phyloP scores from a whole-genome alignment of 768 basidiomycete species.

The Dentipellis sp. region DNA sequence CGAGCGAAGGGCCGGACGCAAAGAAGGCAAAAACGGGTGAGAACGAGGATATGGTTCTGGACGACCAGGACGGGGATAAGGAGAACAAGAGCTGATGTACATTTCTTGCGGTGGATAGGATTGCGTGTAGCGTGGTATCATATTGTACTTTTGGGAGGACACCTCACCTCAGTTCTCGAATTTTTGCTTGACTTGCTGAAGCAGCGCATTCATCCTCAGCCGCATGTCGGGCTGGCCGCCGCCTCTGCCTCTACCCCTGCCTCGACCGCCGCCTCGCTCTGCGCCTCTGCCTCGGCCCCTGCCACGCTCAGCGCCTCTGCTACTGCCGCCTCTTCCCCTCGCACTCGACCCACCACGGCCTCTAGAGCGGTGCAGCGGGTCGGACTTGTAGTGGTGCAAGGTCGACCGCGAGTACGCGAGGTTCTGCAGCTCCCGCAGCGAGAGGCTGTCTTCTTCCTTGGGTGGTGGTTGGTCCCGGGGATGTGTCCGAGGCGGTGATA shows the following conservation, averaged over 20 bases:
- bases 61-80: slow-evolving; percentile 40
- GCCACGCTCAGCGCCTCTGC: background rate
- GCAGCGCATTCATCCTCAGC: slow-evolving; percentile 75
- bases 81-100: slow-evolving; percentile 34
- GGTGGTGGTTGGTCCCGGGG: background rate
- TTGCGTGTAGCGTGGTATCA: background rate
- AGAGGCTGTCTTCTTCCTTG: slow-evolving; percentile 13
- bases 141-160: background rate
- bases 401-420: slow-evolving; percentile 53
- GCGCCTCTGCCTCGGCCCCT: slow-evolving; percentile 10
- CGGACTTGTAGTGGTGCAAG: slow-evolving; percentile 48
- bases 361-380: slow-evolving; percentile 26
- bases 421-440: slow-evolving; percentile 51
- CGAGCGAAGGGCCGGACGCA: slow-evolving; percentile 6
- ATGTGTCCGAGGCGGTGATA: background rate
- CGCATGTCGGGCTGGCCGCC: slow-evolving; percentile 69
- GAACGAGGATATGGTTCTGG: slow-evolving; percentile 5
- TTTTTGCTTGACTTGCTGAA: slow-evolving; percentile 77
- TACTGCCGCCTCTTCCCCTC: slow-evolving; percentile 5
- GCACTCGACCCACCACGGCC: slow-evolving; percentile 5
- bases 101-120: background rate
- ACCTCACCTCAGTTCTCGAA: slow-evolving; percentile 22
- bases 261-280: slow-evolving; percentile 8
- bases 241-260: slow-evolving; percentile 18
- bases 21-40: slow-evolving; percentile 13